Base-by-base conservation (phyloP, 768 basidiomycete genomes). In the Russula olivacea region DNA sequence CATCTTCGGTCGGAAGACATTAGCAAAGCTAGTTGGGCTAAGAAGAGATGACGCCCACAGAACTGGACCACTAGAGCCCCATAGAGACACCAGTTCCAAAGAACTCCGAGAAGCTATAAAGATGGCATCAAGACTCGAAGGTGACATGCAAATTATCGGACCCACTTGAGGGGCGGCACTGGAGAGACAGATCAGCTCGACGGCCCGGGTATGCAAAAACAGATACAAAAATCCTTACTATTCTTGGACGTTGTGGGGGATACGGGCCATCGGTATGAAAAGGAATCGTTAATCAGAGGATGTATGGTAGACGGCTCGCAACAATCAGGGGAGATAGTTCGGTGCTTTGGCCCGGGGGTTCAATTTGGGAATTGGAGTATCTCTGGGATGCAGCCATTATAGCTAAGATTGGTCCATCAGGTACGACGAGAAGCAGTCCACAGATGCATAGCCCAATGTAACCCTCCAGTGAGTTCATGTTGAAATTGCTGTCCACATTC, bases 31-130 rank as follows among this genome's bases (percentile, higher is more conserved):
- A 14, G 21, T n/a, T 21, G 14, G 43, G n/a, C 3, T 21, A 8
- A 38, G 2, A 17, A 38, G 32, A 21, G 17, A 21, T 14, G 6
- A 40, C 17, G 66, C 72, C 47, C 41, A 74, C 73, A 74, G 50
- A 70, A 55, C 69, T 74, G 73, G n/a, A 72, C 66, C 7, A 60
- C 43, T 23, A 74, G 64, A 21, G 66, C 65, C 15, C 73, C 73
- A 52, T 66, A 74, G 4, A 74, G 50, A 12, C 64, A 61, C 59
- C 67, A 73, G 59, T 72, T 71, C 55, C 72, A 66, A 38, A 73
- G 3, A 3, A 3, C 23, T 4, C 48, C 63, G 1, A 64, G 17
- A 34, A 64, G 38, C 63, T 59, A 55, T 2, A 15, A 14, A 25
- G 49, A 45, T 34, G 2, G 21, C 14, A 32, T 50, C 32, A 48